These are phyloP conservation scores for Solanum hybrid DNA, from an alignment of 305 asterid genomes.

Conservation along the genomic window DNA sequence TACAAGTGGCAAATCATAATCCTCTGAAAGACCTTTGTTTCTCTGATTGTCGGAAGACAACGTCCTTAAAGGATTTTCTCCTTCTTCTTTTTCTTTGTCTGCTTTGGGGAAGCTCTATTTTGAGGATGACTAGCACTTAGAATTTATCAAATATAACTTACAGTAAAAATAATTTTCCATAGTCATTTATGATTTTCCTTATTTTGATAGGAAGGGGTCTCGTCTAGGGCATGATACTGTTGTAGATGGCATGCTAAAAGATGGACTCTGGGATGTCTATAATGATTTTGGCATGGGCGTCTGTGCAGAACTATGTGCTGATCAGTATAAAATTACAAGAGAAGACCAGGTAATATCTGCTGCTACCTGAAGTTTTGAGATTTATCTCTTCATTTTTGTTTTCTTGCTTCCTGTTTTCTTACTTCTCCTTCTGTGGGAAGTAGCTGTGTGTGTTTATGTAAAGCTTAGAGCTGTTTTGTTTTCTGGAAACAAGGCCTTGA, in stretches of 20 bases:
- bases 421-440: neutral
- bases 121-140: neutral
- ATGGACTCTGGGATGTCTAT: conserved; percentile 98
- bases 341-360: conserved; percentile 60
- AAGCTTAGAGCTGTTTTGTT: neutral
- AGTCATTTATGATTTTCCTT: neutral
- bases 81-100: neutral
- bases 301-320: conserved; percentile 91
- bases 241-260: conserved; percentile 92
- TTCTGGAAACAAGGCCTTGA: neutral
- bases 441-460: neutral
- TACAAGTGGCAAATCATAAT: neutral
- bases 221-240: conserved; percentile 82
- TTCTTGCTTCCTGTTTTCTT: neutral
- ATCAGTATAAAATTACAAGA: conserved; percentile 54
- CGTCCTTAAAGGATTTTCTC: neutral
- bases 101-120: neutral
- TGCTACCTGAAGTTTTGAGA: neutral
- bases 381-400: neutral
- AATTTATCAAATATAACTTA: neutral
- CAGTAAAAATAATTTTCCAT: neutral
- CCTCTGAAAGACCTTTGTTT: neutral
- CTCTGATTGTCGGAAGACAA: neutral
- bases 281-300: conserved; percentile 94
- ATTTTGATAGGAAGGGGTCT: conserved; percentile 58